Percentiles rank a stretch among this genome's conserved stretches.
Conservation (phyloP, 306 rosid genomes). For the Medicago ruthenica region DNA sequence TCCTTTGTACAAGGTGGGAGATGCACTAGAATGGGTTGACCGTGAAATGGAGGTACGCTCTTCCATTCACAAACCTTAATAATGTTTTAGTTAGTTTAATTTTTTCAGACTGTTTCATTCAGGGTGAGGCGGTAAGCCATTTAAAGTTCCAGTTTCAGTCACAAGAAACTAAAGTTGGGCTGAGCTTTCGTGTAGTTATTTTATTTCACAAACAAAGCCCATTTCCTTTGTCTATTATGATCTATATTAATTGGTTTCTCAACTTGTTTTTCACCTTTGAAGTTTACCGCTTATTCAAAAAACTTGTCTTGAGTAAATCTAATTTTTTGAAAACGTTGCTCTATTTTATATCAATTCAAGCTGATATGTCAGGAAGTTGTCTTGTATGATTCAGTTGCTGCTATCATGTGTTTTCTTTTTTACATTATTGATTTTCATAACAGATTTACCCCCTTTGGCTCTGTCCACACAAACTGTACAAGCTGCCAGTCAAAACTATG, state of each 20-base stretch:
- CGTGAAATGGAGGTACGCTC: slow-evolving; percentile 90
- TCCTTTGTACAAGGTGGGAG: slow-evolving; percentile 91
- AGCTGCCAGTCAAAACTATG: slow-evolving; percentile 77
- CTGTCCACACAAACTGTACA: slow-evolving; percentile 89
- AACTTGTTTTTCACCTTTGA: slow-evolving; percentile 3
- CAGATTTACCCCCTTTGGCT: slow-evolving; percentile 97
- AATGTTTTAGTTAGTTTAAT: slow-evolving; percentile 1
- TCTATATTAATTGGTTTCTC: slow-evolving; percentile 13
- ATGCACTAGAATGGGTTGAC: slow-evolving; percentile 94
- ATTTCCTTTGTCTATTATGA: slow-evolving; percentile 32
- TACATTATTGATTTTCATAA: slow-evolving; percentile 22
- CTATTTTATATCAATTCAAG: slow-evolving; percentile 20
- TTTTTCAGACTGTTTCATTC: background rate
- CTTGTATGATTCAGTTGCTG: background rate
- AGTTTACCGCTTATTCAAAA: background rate
- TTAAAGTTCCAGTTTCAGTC: slow-evolving; percentile 8
- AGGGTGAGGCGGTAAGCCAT: background rate
- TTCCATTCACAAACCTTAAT: slow-evolving; percentile 28
- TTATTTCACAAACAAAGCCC: slow-evolving; percentile 17
- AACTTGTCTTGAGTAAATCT: slow-evolving; percentile 10
- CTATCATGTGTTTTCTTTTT: background rate
- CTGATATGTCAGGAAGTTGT: slow-evolving; percentile 7
- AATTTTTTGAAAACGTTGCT: slow-evolving; percentile 16
- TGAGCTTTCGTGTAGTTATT: slow-evolving; percentile 1
- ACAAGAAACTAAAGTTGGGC: slow-evolving; percentile 11